A percentile compares a stretch with the other conserved stretches of the same genome.
Conservation (phyloP, 768 basidiomycete species). For the Peribolospora kevripleyi region DNA sequence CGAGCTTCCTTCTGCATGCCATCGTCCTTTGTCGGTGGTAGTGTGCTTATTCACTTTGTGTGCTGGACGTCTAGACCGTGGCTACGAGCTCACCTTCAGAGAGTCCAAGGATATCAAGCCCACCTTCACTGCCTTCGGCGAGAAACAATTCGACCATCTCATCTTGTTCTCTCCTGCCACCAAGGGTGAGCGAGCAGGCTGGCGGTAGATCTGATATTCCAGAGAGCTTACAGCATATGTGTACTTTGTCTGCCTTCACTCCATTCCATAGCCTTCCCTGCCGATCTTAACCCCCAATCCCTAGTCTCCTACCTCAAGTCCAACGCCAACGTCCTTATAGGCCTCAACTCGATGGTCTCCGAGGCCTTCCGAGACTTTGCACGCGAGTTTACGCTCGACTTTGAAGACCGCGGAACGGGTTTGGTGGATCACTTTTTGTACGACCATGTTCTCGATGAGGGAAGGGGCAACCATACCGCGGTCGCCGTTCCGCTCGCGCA, state of each 20-base stretch:
- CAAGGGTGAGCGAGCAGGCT: slow-evolving; percentile 36
- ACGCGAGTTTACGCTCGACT: slow-evolving; percentile 71
- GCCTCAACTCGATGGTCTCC: slow-evolving; percentile 33
- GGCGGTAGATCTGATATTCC: too few species aligned
- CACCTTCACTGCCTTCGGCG: slow-evolving; percentile 28
- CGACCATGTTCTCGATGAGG: slow-evolving; percentile 1
- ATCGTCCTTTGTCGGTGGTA: background rate
- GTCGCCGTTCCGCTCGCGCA: slow-evolving; percentile 24
- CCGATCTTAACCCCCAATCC: slow-evolving; percentile 58
- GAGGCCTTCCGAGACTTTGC: slow-evolving; percentile 55
- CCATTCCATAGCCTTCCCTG: slow-evolving; percentile 30
- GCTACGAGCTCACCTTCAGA: slow-evolving; percentile 70
- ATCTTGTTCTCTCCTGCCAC: slow-evolving; percentile 63
- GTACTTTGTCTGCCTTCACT: background rate
- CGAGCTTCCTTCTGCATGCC: too few species aligned
- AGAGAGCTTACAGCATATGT: background rate
- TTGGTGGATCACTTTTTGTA: slow-evolving; percentile 67
- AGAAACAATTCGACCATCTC: slow-evolving; percentile 58
- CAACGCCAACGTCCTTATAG: slow-evolving; percentile 46
- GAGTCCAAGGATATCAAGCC: slow-evolving; percentile 50
- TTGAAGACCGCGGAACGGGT: slow-evolving; percentile 58
- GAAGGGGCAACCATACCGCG: slow-evolving; percentile 5
- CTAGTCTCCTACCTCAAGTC: slow-evolving; percentile 39
- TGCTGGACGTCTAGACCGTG: slow-evolving; percentile 30
- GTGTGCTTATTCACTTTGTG: background rate